Conservation (phyloP, 371 early-diverging fungal species). For the Mucor velutinosus region DNA sequence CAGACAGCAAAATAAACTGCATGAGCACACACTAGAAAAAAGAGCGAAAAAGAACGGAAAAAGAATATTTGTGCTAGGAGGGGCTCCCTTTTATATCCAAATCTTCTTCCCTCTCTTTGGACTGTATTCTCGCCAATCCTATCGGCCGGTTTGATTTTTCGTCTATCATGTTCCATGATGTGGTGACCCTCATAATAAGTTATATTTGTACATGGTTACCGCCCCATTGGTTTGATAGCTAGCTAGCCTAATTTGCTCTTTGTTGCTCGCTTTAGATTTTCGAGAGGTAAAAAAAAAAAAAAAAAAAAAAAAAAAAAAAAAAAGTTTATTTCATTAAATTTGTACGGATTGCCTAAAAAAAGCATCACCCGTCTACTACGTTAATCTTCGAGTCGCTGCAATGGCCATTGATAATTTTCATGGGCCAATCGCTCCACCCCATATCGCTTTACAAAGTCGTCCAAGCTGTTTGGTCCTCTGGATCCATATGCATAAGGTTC, state of each 20-base stretch:
- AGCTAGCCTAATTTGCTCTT: not conserved
- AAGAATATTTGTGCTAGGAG: not conserved
- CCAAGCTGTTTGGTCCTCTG: conserved; percentile 81
- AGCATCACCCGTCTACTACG: not conserved
- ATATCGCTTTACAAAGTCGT: conserved; percentile 71
- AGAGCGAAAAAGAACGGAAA: not conserved
- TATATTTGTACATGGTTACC: not conserved
- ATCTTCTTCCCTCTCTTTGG: not conserved
- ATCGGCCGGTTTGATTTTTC: not conserved
- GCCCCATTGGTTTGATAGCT: not conserved
- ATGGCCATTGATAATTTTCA: conserved; percentile 27
- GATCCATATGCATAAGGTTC: conserved; percentile 83
- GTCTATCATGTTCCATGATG: not conserved
- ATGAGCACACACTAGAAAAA: not conserved
- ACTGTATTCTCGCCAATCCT: not conserved
- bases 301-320: too few species aligned
- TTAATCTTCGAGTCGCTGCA: conserved; percentile 18
- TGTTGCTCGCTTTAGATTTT: not conserved
- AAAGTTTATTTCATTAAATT: not conserved
- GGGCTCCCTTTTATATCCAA: not conserved
- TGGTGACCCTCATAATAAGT: not conserved
- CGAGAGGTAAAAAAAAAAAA: too few species aligned
- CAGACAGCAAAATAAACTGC: not conserved
- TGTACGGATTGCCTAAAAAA: not conserved
- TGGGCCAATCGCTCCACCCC: conserved; percentile 44